phyloP scores from a whole-genome alignment of 2,329 filamentous ascomycete species.

The Xylariales sp. region DNA sequence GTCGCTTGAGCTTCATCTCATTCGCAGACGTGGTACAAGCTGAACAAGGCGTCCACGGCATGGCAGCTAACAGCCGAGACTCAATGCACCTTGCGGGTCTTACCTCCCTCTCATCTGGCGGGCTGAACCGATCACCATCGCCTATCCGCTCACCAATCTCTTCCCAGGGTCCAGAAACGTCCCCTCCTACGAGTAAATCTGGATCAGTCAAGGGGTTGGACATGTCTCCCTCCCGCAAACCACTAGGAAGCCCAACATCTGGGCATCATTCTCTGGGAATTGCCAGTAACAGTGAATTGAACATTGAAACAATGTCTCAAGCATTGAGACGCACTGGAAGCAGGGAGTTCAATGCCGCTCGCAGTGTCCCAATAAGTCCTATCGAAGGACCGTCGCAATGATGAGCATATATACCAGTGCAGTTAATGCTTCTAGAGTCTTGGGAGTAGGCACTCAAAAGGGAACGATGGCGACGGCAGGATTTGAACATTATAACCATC shows the following conservation, averaged over 20 bases:
- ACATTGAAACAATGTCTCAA: constrained; percentile 91
- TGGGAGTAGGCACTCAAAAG: too few relatives aligned
- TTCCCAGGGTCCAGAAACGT: constrained; percentile 62
- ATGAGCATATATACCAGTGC: not conserved
- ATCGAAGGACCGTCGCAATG: constrained; percentile 37
- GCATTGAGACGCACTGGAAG: constrained; percentile 81
- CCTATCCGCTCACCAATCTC: constrained; percentile 76
- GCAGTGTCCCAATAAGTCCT: constrained; percentile 56
- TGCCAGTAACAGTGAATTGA: constrained; percentile 63
- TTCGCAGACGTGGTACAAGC: constrained; percentile 93
- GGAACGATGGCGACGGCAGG: too few relatives aligned
- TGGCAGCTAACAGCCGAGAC: constrained; percentile 54
- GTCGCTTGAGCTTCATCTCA: constrained; percentile 88
- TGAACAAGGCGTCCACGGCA: constrained; percentile 62
- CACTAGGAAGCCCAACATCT: constrained; percentile 60
- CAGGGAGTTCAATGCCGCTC: constrained; percentile 61
- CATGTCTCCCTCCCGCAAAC: constrained; percentile 56
- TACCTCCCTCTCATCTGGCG: constrained; percentile 50
- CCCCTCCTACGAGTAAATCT: constrained; percentile 72
- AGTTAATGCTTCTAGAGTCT: not conserved
- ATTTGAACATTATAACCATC: not conserved
- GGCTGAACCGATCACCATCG: constrained; percentile 67
- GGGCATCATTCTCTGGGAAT: constrained; percentile 40
- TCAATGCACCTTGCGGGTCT: constrained; percentile 66
- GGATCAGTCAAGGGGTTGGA: constrained; percentile 72